These are phyloP conservation scores for Gaultheria prostrata DNA, from an alignment of 148 eudicot species.

Conservation along the genomic window DNA sequence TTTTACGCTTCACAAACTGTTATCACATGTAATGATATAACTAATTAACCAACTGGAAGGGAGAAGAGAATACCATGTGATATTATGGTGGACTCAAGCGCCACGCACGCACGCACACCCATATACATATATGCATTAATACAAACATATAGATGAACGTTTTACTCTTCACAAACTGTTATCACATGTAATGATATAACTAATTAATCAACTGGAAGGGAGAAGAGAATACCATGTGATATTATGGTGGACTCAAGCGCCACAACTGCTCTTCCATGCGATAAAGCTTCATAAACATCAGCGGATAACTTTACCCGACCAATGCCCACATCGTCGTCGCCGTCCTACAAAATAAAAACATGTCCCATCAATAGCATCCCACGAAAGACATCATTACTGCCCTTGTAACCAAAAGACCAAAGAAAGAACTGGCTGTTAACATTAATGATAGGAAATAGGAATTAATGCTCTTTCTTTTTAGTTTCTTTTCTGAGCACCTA, in stretches of 20 bases:
- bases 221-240: slow-evolving; percentile 62
- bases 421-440: background rate
- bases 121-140: too few species aligned
- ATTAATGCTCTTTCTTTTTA: background rate
- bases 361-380: background rate
- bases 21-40: background rate
- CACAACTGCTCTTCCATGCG: slow-evolving; percentile 71
- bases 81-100: slow-evolving; percentile 90
- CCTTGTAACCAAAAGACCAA: slow-evolving; percentile 3
- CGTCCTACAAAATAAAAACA: slow-evolving; percentile 16
- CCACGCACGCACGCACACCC: slow-evolving; percentile 31
- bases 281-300: slow-evolving; percentile 73
- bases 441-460: background rate
- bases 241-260: slow-evolving; percentile 95
- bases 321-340: slow-evolving; percentile 8
- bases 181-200: background rate
- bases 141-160: too few species aligned
- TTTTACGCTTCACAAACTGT: background rate
- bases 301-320: slow-evolving; percentile 53
- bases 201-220: background rate
- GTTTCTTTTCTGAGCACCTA: background rate
- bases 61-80: slow-evolving; percentile 61
- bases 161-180: background rate
- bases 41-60: background rate
- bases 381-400: background rate